Evolutionary conservation across 2,329 filamentous ascomycete species (phyloP).

Genomic region (Pseudogymnoascus sp.): DNA sequence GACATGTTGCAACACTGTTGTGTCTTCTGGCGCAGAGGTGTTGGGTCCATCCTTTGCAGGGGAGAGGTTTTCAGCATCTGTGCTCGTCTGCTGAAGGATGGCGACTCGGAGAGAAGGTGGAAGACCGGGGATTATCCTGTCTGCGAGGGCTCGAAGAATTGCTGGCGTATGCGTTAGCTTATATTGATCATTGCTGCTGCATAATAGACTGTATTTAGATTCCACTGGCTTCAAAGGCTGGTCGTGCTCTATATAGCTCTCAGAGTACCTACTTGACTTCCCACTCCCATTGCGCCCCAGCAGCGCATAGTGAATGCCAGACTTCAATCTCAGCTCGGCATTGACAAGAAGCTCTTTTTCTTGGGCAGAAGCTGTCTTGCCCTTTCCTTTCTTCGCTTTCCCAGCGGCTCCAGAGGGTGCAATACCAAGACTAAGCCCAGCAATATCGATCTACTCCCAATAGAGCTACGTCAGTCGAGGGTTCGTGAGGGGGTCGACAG

Average conservation of each 20-base stretch:
- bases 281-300: slow-evolving; percentile 76
- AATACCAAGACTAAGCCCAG: slow-evolving; percentile 42
- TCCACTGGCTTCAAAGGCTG: not conserved
- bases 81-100: slow-evolving; percentile 61
- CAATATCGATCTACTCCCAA: slow-evolving; percentile 67
- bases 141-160: slow-evolving; percentile 66
- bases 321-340: slow-evolving; percentile 65
- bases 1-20: slow-evolving; percentile 6
- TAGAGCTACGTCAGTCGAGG: slow-evolving; percentile 46
- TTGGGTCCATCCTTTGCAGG: slow-evolving; percentile 23
- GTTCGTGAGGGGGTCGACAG: not conserved
- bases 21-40: not conserved
- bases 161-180: slow-evolving; percentile 38
- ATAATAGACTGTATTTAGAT: not conserved
- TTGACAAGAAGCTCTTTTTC: slow-evolving; percentile 64
- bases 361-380: slow-evolving; percentile 42
- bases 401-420: slow-evolving; percentile 28
- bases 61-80: slow-evolving; percentile 32
- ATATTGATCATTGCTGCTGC: not conserved
- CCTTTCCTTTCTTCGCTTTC: slow-evolving; percentile 38
- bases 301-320: slow-evolving; percentile 68
- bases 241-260: not conserved
- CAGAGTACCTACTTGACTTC: slow-evolving; percentile 60
- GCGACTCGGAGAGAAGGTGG: slow-evolving; percentile 59
- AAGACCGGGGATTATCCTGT: slow-evolving; percentile 73